Conservation (phyloP, 2,329 filamentous ascomycete genomes). For the Teratosphaeria epicoccoides region DNA sequence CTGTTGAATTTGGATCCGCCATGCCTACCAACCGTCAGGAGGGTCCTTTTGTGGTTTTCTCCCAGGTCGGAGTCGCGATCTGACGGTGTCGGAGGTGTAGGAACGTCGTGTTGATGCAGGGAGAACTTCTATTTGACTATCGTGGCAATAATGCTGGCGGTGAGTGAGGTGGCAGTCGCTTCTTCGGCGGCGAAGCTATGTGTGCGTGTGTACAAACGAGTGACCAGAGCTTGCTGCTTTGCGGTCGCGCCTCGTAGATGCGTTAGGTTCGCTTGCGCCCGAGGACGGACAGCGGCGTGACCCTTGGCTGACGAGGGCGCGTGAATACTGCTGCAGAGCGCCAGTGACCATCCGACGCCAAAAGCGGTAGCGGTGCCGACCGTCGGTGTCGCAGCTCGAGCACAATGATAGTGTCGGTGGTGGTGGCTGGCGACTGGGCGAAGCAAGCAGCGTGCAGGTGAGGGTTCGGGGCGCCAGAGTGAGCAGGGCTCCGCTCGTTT, state of each 20-base stretch:
- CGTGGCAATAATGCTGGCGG: not conserved
- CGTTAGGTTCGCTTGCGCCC: constrained; percentile 1
- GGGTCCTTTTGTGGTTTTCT: constrained; percentile 11
- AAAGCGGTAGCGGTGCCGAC: not conserved
- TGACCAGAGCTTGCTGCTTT: not conserved
- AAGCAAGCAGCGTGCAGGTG: not conserved
- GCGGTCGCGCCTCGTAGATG: constrained; percentile 5
- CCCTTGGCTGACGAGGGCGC: not conserved
- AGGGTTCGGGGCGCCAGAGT: not conserved
- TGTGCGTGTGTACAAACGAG: not conserved
- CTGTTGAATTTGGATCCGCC: constrained; percentile 36
- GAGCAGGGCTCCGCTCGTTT: not conserved
- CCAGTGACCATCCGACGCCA: not conserved
- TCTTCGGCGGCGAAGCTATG: not conserved
- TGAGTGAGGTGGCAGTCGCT: not conserved
- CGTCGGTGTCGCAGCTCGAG: not conserved
- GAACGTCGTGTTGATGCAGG: not conserved
- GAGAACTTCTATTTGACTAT: not conserved
- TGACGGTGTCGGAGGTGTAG: not conserved
- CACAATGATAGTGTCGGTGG: not conserved
- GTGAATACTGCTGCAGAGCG: not conserved
- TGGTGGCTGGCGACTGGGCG: not conserved
- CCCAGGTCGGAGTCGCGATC: constrained; percentile 4
- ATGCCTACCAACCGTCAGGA: constrained; percentile 23
- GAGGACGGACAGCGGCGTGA: not conserved